These are phyloP conservation scores for Leccinum truebloodii DNA, from an alignment of 768 basidiomycete genomes.

Conservation along the genomic window DNA sequence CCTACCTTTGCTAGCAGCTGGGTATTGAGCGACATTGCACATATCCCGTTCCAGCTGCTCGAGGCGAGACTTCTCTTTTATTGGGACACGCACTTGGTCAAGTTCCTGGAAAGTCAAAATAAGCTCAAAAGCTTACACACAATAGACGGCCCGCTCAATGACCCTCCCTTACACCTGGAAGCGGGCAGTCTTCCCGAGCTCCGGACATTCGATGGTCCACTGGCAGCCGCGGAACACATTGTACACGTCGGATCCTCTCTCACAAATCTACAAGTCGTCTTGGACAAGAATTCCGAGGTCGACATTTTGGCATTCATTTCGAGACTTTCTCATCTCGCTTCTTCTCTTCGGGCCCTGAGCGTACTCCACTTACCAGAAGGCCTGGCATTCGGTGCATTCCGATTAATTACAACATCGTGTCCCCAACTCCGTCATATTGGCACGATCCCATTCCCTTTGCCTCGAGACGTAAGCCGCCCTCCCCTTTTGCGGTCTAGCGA, in stretches of 20 bases:
- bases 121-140: conserved; percentile 42
- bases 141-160: conserved; percentile 25
- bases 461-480: conserved; percentile 35
- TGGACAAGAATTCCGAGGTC: conserved; percentile 39
- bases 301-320: conserved; percentile 35
- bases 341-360: conserved; percentile 38
- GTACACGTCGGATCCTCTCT: conserved; percentile 37
- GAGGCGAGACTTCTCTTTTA: conserved; percentile 49
- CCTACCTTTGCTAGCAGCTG: conserved; percentile 41
- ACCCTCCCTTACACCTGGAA: conserved; percentile 27
- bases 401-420: conserved; percentile 35
- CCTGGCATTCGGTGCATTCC: conserved; percentile 30
- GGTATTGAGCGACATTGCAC: conserved; percentile 43
- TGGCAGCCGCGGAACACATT: conserved; percentile 44
- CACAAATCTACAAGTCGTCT: conserved; percentile 44
- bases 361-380: conserved; percentile 38
- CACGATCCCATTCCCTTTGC: conserved; percentile 37
- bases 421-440: conserved; percentile 41
- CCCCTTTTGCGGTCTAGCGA: conserved; percentile 7
- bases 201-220: conserved; percentile 45
- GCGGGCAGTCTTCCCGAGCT: conserved; percentile 42
- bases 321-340: conserved; percentile 29
- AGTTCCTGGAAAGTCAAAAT: conserved; percentile 50
- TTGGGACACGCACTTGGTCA: conserved; percentile 48
- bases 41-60: conserved; percentile 47